Percentiles rank a stretch among this genome's conserved stretches.
phyloP scores from a whole-genome alignment of 306 rosid species.

The Ammopiptanthus mongolicus region DNA sequence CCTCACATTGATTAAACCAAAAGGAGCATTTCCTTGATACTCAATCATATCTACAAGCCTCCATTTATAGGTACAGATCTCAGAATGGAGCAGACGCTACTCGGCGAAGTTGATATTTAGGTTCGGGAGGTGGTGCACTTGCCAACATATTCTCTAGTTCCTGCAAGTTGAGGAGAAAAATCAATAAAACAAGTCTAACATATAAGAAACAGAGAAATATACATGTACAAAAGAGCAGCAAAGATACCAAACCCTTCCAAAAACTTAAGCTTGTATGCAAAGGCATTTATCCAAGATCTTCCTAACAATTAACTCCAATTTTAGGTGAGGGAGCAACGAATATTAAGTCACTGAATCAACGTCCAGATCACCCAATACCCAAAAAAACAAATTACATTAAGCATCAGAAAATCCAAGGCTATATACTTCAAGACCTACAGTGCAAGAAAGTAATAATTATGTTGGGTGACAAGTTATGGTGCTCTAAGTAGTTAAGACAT shows the following conservation, averaged over 20 bases:
- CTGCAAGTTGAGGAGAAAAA: constrained; percentile 40
- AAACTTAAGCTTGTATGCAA: no score
- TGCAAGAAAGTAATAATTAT: neutral
- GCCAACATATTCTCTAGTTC: constrained; percentile 75
- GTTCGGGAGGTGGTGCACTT: constrained; percentile 64
- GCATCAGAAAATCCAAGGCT: neutral
- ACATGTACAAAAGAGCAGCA: neutral
- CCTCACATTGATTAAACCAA: constrained; percentile 9
- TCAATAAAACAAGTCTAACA: neutral
- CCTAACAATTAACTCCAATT: neutral
- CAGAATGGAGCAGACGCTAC: constrained; percentile 69
- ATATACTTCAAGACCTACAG: neutral
- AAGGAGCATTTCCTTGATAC: constrained; percentile 12
- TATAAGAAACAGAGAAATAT: neutral
- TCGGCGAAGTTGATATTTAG: constrained; percentile 93
- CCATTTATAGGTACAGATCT: constrained; percentile 34
- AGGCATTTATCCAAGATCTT: neutral
- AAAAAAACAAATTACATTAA: neutral
- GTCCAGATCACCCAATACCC: neutral
- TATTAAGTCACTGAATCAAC: no score
- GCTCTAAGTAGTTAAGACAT: neutral
- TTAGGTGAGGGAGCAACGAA: neutral
- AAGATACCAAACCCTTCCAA: no score
- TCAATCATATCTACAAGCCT: constrained; percentile 36
- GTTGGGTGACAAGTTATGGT: neutral